These are phyloP conservation scores for Cladosporium colombiae DNA, from an alignment of 2,329 filamentous ascomycete species.

Conservation along the genomic window DNA sequence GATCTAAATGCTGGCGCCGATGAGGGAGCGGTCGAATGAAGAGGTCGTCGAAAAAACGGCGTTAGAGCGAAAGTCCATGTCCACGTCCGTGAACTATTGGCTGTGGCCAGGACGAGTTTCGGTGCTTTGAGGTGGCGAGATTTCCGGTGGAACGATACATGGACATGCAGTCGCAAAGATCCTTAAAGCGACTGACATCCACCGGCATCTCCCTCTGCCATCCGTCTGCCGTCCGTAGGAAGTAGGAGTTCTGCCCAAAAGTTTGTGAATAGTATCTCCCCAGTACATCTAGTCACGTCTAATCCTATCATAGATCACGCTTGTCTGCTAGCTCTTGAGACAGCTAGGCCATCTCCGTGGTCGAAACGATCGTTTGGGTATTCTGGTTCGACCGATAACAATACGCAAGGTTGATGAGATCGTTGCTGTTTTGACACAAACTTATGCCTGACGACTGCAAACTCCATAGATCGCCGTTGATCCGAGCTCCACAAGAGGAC, in stretches of 20 bases:
- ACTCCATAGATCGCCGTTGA: background rate
- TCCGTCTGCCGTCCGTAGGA: background rate
- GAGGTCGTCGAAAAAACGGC: too few relatives aligned
- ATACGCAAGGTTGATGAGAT: background rate
- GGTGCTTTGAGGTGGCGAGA: too few relatives aligned
- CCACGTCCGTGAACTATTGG: too few relatives aligned
- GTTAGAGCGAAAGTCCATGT: too few relatives aligned
- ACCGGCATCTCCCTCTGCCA: background rate
- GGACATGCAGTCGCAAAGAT: background rate
- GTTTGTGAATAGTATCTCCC: background rate
- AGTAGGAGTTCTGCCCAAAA: background rate
- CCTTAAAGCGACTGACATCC: background rate
- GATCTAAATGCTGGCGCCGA: too few relatives aligned
- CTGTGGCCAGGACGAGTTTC: too few relatives aligned
- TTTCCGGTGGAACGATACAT: background rate
- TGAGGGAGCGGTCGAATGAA: too few relatives aligned
- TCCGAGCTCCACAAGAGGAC: background rate
- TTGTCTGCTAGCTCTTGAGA: background rate
- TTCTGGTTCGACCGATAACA: background rate
- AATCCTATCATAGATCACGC: background rate
- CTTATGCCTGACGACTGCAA: background rate
- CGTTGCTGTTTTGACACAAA: background rate
- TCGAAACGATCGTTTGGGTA: background rate
- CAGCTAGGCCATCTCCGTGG: background rate
- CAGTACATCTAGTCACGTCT: background rate